Evolutionary conservation across 257 asterid species (phyloP).

Genomic region (Forsythia suspensa): DNA sequence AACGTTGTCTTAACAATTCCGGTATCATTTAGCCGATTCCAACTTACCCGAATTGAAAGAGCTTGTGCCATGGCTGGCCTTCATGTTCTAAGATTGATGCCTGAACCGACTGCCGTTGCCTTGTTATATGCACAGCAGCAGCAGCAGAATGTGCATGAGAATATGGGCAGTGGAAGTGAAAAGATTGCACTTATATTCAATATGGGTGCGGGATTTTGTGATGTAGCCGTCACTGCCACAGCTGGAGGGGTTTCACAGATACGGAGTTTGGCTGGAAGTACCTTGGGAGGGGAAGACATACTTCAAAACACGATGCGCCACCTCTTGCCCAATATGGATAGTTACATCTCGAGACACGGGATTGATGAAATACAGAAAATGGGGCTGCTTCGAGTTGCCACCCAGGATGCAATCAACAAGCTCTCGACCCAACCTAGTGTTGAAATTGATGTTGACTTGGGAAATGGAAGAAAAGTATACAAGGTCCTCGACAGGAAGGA

Average conservation of each 20-base stretch:
- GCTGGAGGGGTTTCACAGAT: constrained; percentile 88
- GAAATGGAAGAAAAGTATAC: constrained; percentile 48
- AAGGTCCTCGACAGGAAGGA: constrained; percentile 50
- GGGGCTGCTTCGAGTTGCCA: constrained; percentile 77
- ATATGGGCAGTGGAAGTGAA: constrained; percentile 64
- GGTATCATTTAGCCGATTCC: constrained; percentile 82
- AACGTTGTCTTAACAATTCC: constrained; percentile 68
- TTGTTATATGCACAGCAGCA: constrained; percentile 80
- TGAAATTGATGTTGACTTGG: constrained; percentile 55
- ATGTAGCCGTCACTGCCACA: constrained; percentile 74
- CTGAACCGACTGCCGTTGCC: constrained; percentile 92
- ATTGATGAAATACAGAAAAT: constrained; percentile 58
- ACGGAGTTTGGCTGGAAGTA: constrained; percentile 63
- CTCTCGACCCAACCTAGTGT: constrained; percentile 52
- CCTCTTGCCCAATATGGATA: constrained; percentile 63
- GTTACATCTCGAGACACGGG: constrained; percentile 56
- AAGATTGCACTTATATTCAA: constrained; percentile 74
- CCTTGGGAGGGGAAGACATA: constrained; percentile 82
- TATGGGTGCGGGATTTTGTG: constrained; percentile 96
- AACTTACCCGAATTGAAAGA: constrained; percentile 66
- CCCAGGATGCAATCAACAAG: constrained; percentile 71
- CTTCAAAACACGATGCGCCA: constrained; percentile 65
- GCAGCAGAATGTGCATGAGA: constrained; percentile 50
- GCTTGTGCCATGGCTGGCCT: constrained; percentile 98
- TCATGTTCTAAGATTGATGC: constrained; percentile 79